Evolutionary conservation across 23 red algal genomes (phyloP).

Genomic region (Gracilaria gracilis): DNA sequence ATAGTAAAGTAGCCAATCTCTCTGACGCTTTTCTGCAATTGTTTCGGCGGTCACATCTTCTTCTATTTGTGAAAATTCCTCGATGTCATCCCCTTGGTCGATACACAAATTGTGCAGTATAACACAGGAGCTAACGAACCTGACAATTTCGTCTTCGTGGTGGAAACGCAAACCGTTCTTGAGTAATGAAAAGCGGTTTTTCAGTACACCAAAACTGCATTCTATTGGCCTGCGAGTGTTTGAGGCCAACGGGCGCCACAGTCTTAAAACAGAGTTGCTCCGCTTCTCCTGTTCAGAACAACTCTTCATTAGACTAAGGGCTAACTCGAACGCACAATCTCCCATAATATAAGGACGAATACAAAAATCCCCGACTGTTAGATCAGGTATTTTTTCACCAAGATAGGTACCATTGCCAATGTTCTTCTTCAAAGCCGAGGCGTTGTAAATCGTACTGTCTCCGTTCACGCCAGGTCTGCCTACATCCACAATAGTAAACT

Average conservation of each 20-base stretch:
- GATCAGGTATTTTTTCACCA: neutral
- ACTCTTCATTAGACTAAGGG: neutral
- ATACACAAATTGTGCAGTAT: conserved; percentile 49
- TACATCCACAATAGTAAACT: neutral
- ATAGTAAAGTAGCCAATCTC: conserved; percentile 32
- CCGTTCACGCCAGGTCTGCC: neutral
- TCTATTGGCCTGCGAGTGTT: conserved; percentile 26
- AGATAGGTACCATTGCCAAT: too few relatives aligned
- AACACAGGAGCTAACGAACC: neutral
- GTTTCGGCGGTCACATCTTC: neutral
- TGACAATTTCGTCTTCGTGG: conserved; percentile 29
- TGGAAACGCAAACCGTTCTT: neutral
- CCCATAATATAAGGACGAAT: conserved; percentile 18
- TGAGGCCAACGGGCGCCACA: neutral
- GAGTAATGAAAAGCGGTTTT: conserved; percentile 2
- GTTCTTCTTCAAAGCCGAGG: neutral
- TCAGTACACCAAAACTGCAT: conserved; percentile 37
- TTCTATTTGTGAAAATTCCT: neutral
- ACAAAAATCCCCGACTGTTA: neutral
- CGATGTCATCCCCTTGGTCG: neutral
- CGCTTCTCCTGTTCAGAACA: neutral
- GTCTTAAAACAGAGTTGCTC: neutral
- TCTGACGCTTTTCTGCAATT: neutral
- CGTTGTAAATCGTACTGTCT: neutral
- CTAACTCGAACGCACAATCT: neutral